A percentile compares a stretch with the other conserved stretches of the same genome.
phyloP scores from a whole-genome alignment of 2,329 filamentous ascomycete species.

The Fusarium musae region DNA sequence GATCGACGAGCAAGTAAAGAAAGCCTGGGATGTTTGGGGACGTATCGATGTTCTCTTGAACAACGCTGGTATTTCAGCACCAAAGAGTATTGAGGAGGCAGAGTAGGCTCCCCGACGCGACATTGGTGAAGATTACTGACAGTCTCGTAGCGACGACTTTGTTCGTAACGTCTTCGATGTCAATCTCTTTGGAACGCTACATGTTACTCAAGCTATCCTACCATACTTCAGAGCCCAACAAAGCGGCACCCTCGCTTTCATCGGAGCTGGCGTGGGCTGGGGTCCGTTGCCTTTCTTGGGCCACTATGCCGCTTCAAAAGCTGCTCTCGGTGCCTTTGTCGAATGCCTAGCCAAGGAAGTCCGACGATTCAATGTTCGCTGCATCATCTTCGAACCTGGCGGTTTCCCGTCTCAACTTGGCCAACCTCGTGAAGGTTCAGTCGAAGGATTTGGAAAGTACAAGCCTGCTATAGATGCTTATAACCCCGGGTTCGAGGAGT shows the following conservation, averaged over 20 bases:
- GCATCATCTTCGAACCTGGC: constrained; percentile 1
- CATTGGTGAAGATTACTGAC: neutral
- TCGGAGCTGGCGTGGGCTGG: constrained; percentile 3
- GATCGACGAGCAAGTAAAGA: neutral
- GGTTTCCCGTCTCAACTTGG: constrained; percentile 11
- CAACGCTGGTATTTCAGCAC: constrained; percentile 4
- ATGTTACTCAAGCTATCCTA: constrained; percentile 9
- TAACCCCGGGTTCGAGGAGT: neutral
- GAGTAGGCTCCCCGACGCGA: neutral
- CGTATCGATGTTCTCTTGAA: constrained; percentile 9
- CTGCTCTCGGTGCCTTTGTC: neutral
- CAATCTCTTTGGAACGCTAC: neutral
- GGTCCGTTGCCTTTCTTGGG: neutral
- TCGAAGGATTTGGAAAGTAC: constrained; percentile 1
- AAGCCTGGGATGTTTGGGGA: constrained; percentile 2
- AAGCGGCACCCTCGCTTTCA: neutral
- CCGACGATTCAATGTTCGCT: neutral
- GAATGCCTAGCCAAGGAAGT: constrained; percentile 3
- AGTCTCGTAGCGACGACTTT: neutral
- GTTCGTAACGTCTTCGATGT: constrained; percentile 3
- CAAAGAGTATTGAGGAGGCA: neutral
- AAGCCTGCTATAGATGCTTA: neutral
- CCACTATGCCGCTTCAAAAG: constrained; percentile 14
- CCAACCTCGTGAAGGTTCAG: neutral
- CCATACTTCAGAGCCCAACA: neutral